Conservation (phyloP, 352 stramenopile genomes). For the Saprolegnia parasitica region DNA sequence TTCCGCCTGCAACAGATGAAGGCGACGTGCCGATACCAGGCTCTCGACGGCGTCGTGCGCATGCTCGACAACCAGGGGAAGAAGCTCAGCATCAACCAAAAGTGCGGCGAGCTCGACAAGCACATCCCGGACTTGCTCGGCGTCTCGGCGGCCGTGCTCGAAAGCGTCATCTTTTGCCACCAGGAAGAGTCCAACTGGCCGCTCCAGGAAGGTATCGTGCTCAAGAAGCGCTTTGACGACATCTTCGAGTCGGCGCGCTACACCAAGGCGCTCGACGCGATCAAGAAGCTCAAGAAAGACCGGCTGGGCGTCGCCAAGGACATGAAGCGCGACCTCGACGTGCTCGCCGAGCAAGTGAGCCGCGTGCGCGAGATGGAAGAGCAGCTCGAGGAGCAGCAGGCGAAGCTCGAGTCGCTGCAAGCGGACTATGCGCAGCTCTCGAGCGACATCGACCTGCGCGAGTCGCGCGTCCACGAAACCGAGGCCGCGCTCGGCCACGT, state of each 20-base stretch:
- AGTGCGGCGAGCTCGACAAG: slow-evolving; percentile 93
- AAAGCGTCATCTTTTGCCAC: slow-evolving; percentile 99
- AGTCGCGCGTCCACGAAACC: background rate
- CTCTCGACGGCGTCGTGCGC: slow-evolving; percentile 93
- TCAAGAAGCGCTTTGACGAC: slow-evolving; percentile 99
- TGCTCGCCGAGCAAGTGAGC: slow-evolving; percentile 85
- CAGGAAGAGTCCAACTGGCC: slow-evolving; percentile 98
- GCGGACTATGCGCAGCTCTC: slow-evolving; percentile 17
- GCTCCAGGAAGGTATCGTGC: slow-evolving; percentile 89
- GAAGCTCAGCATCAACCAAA: slow-evolving; percentile 90
- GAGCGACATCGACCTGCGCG: slow-evolving; percentile 8
- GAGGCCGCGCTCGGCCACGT: background rate
- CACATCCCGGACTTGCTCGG: slow-evolving; percentile 93
- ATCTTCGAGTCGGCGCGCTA: slow-evolving; percentile 99
- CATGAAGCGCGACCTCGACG: slow-evolving; percentile 90
- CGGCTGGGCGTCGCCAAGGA: slow-evolving; percentile 80
- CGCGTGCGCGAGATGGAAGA: slow-evolving; percentile 30
- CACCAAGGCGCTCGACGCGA: slow-evolving; percentile 96
- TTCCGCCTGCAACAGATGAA: slow-evolving; percentile 95
- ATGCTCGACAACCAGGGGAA: slow-evolving; percentile 88
- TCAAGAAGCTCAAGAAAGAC: slow-evolving; percentile 93
- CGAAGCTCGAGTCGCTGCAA: slow-evolving; percentile 49
- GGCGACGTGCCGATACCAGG: slow-evolving; percentile 89
- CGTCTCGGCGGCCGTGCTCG: slow-evolving; percentile 96
- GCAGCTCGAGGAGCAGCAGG: slow-evolving; percentile 37